phyloP scores from a whole-genome alignment of 192 early-diverging fungal genomes.

The Dissophora ornata region DNA sequence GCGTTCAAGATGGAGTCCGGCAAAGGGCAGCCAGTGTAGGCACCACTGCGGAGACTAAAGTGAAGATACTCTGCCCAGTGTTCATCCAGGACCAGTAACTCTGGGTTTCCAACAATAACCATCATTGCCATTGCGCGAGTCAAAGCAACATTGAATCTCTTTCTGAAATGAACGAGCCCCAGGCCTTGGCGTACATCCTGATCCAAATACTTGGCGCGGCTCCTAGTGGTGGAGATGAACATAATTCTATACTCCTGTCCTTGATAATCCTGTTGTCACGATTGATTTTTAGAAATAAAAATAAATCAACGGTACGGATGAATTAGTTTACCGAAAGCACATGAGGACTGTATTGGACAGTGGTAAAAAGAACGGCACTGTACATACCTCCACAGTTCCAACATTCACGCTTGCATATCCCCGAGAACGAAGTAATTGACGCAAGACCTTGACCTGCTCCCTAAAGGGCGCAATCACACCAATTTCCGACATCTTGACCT shows the following conservation, averaged over 20 bases:
- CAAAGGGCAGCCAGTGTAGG: conserved; percentile 38
- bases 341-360: neutral
- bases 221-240: conserved; percentile 60
- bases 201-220: conserved; percentile 47
- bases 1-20: conserved; percentile 46
- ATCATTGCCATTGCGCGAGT: conserved; percentile 60
- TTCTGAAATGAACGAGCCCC: conserved; percentile 57
- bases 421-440: conserved; percentile 48
- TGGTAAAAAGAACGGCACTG: neutral
- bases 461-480: conserved; percentile 68
- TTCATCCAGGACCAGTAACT: conserved; percentile 41
- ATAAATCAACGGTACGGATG: too few relatives aligned
- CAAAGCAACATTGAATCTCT: conserved; percentile 63
- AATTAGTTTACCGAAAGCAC: too few relatives aligned
- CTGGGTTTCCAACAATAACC: conserved; percentile 55
- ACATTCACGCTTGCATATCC: conserved; percentile 50
- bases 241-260: conserved; percentile 65
- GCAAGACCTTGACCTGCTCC: conserved; percentile 62
- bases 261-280: conserved; percentile 62
- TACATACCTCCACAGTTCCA: conserved; percentile 54
- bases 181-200: conserved; percentile 56
- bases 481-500: conserved; percentile 57
- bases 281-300: too few relatives aligned
- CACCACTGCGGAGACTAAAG: conserved; percentile 46
- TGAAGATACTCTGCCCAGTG: conserved; percentile 49